Evolutionary conservation across 306 rosid species (phyloP).

Genomic region (Malus domestica): ASM211411v1 NC_041790.1:820501-821000

Average conservation of each 20-base stretch:
- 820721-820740: no score
- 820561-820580: background rate
- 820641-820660: background rate
- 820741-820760: background rate
- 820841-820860: no score
- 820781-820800: background rate
- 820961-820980: background rate
- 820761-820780: background rate
- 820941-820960: background rate
- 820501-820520: background rate
- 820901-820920: background rate
- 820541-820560: background rate
- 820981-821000: slow-evolving; percentile 1
- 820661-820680: background rate
- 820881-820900: no score
- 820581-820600: background rate
- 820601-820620: background rate
- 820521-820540: background rate
- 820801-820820: background rate
- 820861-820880: no score
- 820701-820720: no score
- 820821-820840: background rate
- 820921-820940: background rate
- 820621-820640: no score
- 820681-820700: no score